phyloP scores from a whole-genome alignment of 352 stramenopile species.

The Phytophthora citricola region DNA sequence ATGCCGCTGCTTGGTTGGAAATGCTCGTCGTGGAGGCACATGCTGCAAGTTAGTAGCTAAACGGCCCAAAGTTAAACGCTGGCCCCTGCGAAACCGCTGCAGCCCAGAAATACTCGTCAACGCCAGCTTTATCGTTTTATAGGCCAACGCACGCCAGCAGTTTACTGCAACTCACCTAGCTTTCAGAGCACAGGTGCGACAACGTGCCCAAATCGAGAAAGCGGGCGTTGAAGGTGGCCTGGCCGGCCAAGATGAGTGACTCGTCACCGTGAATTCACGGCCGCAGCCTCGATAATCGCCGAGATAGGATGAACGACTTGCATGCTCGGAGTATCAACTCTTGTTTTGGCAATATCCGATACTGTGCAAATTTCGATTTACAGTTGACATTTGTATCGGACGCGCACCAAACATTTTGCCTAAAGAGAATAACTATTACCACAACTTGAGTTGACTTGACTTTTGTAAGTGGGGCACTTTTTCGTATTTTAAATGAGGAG shows the following conservation, averaged over 20 bases:
- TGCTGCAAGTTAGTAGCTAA: too few species aligned
- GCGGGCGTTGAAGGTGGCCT: neutral
- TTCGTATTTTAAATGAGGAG: too few species aligned
- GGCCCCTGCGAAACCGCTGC: neutral
- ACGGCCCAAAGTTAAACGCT: neutral
- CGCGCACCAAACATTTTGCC: neutral
- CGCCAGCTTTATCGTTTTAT: constrained; percentile 4
- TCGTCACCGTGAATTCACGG: neutral
- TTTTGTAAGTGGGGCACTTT: too few species aligned
- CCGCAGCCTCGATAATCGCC: neutral
- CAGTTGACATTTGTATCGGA: neutral
- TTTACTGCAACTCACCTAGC: neutral
- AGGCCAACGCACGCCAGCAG: constrained; percentile 9
- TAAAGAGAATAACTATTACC: too few species aligned
- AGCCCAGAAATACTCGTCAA: neutral
- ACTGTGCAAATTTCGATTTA: too few species aligned
- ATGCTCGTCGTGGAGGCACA: too few species aligned
- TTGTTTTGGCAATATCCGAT: neutral
- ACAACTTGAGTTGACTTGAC: too few species aligned
- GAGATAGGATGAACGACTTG: constrained; percentile 21
- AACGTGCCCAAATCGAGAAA: neutral
- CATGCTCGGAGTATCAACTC: constrained; percentile 5
- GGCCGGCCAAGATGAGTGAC: constrained; percentile 1
- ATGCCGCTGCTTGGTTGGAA: too few species aligned
- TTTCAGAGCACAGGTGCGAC: neutral